A percentile compares a stretch with the other conserved stretches of the same genome.
Evolutionary conservation across 805 yeast genomes (phyloP).

Genomic region (Saccharomycopsis sp.): DNA sequence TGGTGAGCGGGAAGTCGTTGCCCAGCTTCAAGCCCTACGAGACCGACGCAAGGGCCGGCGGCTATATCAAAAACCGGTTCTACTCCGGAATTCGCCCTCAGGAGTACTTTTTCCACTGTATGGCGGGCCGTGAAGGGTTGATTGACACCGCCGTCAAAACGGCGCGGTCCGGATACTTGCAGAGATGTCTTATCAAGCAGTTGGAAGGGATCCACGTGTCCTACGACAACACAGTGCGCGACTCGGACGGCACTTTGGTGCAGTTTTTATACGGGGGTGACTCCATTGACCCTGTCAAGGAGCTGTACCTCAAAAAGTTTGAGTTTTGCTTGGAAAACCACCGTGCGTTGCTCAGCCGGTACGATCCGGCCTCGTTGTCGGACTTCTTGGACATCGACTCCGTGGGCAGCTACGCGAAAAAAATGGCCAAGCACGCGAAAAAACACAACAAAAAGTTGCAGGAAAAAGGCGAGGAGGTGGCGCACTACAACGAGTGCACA

Average conservation of each 20-base stretch:
- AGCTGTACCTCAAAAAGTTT: conserved; percentile 89
- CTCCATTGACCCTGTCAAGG: conserved; percentile 87
- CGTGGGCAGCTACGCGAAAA: conserved; percentile 76
- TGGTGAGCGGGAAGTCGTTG: conserved; percentile 96
- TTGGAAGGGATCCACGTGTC: conserved; percentile 93
- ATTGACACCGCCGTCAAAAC: conserved; percentile 99
- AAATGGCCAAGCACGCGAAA: conserved; percentile 62
- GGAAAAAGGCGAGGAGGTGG: conserved; percentile 49
- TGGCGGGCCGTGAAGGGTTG: conserved; percentile 99
- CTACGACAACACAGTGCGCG: conserved; percentile 93
- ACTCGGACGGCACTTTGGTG: conserved; percentile 86
- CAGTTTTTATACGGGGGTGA: conserved; percentile 99
- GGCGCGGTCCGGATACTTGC: conserved; percentile 95
- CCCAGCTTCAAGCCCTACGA: conserved; percentile 97
- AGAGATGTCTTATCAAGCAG: conserved; percentile 96
- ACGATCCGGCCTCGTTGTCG: conserved; percentile 69
- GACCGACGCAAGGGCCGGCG: conserved; percentile 98
- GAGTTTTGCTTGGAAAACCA: conserved; percentile 89
- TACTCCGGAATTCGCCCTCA: conserved; percentile 97
- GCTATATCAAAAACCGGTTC: conserved; percentile 93
- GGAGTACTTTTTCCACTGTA: conserved; percentile 98
- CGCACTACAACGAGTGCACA: conserved; percentile 54
- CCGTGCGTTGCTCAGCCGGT: conserved; percentile 76
- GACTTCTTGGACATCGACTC: conserved; percentile 77
- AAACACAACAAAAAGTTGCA: conserved; percentile 16